Base-by-base conservation (phyloP, 2,329 filamentous ascomycete species). In the Ambrosiella cleistominuta region DNA sequence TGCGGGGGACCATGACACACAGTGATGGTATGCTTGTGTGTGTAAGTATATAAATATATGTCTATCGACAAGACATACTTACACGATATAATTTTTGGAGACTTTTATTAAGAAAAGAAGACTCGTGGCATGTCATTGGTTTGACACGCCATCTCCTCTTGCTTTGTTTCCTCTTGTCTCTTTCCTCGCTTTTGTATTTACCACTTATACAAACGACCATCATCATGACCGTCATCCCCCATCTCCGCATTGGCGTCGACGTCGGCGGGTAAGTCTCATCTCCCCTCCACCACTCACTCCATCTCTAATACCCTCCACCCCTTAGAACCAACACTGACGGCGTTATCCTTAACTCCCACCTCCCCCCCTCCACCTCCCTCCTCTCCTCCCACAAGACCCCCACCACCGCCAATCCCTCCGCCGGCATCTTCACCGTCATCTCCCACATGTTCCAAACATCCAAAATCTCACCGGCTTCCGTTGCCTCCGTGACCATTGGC, bases 291-390 rank as follows among this genome's bases (percentile, higher is more conserved):
- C 17, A 12, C 36, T n/a, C 55, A 7, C 27, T 12, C n/a, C 7
- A 40, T 36, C 19, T 45, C 51, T 37, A 51, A 19, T 6, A 17
- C 5, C 1, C 12, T 12, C 36, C 11, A 35, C 27, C 45, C 7
- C 27, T 19, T 35, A 60, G 75, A 73, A 79, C 75, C 50, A 79
- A 78, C 62, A 79, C 75, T 4, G 76, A 78, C 57, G 74, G 74
- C 12, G 75, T 77, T 19, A 67, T 78, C 15, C 67, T 79, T 13
- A 73, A 78, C 60, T 73, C 70, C 1, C 62, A 67, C 11, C 65
- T 66, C 39, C 73, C 70, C 2, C 62, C 67, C 8, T 65, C 66
- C 39, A 53, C 57, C 1, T 37, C 57, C n/a, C 55, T 60, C 37
- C 19, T 61, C 12, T 65, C 66, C 3, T 67, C 67, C 7, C 64